Evolutionary conservation across 345 rosid species (phyloP).

Genomic region (Salix dunnii): DNA sequence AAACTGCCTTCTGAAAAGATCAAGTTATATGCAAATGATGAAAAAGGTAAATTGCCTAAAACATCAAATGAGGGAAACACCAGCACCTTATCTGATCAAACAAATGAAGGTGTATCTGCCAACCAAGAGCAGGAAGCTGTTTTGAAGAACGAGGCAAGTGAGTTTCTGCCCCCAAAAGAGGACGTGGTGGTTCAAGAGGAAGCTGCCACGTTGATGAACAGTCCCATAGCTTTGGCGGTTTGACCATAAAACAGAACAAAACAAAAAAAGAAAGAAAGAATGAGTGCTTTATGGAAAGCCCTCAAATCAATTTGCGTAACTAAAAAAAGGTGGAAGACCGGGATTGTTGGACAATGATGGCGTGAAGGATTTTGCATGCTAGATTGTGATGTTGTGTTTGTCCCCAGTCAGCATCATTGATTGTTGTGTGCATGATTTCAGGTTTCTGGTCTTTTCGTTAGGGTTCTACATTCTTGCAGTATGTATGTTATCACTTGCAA

Average conservation of each 20-base stretch:
- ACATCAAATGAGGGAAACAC: conserved; percentile 20
- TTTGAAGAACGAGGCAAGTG: conserved; percentile 26
- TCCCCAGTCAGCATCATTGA: conserved; percentile 34
- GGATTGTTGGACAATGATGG: conserved; percentile 23
- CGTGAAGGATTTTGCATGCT: conserved; percentile 24
- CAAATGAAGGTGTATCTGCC: conserved; percentile 12
- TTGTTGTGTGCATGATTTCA: conserved; percentile 40
- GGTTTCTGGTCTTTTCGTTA: conserved; percentile 33
- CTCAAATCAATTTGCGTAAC: conserved; percentile 24
- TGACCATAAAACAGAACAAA: conserved; percentile 15
- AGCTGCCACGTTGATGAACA: conserved; percentile 33
- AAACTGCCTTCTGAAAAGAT: conserved; percentile 83
- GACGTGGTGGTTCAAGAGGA: conserved; percentile 33
- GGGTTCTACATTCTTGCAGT: conserved; percentile 39
- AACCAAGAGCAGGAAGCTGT: conserved; percentile 29
- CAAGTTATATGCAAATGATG: conserved; percentile 28
- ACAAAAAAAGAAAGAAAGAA: not conserved
- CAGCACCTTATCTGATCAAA: conserved; percentile 7
- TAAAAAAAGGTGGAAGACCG: conserved; percentile 26
- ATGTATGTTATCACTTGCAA: conserved; percentile 21
- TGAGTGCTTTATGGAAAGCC: conserved; percentile 20
- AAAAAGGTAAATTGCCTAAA: conserved; percentile 15
- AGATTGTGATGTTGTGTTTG: conserved; percentile 33
- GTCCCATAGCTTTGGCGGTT: conserved; percentile 35
- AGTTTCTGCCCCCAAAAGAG: conserved; percentile 27